Base-by-base conservation (phyloP, 305 asterid species). In the Fraxinus baroniana region DNA sequence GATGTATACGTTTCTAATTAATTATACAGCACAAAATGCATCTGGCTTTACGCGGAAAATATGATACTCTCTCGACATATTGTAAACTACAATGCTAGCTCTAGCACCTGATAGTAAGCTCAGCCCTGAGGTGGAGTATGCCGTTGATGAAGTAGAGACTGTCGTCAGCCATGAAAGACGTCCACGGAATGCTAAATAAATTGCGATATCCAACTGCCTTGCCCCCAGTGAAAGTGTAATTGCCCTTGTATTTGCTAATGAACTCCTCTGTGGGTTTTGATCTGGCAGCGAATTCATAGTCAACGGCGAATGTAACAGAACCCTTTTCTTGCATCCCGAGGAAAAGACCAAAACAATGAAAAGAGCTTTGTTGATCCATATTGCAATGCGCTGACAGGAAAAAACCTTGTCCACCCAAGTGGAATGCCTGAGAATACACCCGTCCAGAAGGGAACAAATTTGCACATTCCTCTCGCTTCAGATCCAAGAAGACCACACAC, bases 291-390 rank as follows among this genome's bases (percentile, higher is more conserved):
- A 95, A 94, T 79, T 95, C 98, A 73, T 95, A 95, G 86, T 95
- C 98, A 20, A 95, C 98, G 0, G 93, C 92, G 3, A 95, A 91
- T 3, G 95, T 80, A 4, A 90, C 92, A 0, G 96, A 93, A 2
- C 98, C 98, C 86, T 93, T 95, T 73, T 93, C 97, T 80, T 95
- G 98, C 99, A 94, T 95, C 79, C 99, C 98, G 13, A 95, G 89
- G 86, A 93, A 95, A 30, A 95, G 99, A 66, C 99, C 99, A 39
- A 95, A 95, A 78, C 96, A 94, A 32, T 94, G 95, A 71, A 85
- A 89, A 78, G 95, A 87, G 89, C 94, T 93, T 73, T 92, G 97
- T 82, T 93, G 98, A 84, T 95, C 99, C 95, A 91, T 91, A 88
- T 95, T 94, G 90, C 99, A 94, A 85, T 95, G 98, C 12, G 98